These are phyloP conservation scores for Trichocomaceae sp. DNA, from an alignment of 2,329 filamentous ascomycete genomes.

Conservation along the genomic window DNA sequence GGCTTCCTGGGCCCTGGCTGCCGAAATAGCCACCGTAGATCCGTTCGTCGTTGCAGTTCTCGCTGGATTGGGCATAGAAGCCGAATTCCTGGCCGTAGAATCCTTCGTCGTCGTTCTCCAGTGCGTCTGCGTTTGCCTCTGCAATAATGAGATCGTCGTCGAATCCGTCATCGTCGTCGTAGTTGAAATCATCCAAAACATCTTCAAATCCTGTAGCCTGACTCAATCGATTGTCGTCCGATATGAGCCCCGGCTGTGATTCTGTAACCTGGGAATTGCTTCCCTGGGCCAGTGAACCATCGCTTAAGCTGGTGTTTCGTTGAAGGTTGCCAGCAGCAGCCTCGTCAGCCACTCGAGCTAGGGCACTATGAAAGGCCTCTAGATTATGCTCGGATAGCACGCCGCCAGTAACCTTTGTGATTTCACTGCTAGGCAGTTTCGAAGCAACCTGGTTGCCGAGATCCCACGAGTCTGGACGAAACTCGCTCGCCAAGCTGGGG, in stretches of 20 bases:
- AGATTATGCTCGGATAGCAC: conserved; percentile 51
- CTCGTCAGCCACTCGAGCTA: conserved; percentile 72
- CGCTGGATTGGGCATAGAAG: conserved; percentile 65
- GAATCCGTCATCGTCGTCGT: conserved; percentile 59
- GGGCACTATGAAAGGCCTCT: conserved; percentile 72
- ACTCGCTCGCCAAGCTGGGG: conserved; percentile 32
- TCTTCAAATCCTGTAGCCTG: conserved; percentile 35
- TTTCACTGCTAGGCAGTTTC: conserved; percentile 27
- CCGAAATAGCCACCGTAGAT: conserved; percentile 87
- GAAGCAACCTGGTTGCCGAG: conserved; percentile 18
- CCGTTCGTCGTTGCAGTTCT: conserved; percentile 50
- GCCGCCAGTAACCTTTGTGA: conserved; percentile 26
- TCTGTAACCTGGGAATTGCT: conserved; percentile 32
- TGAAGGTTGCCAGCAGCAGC: conserved; percentile 72
- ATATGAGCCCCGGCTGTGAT: conserved; percentile 41
- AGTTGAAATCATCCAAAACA: conserved; percentile 44
- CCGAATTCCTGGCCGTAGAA: conserved; percentile 97
- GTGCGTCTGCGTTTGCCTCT: conserved; percentile 85
- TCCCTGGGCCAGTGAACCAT: conserved; percentile 32
- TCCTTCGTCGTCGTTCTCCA: conserved; percentile 86
- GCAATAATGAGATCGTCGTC: conserved; percentile 90
- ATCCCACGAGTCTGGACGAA: conserved; percentile 16
- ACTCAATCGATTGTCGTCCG: conserved; percentile 46
- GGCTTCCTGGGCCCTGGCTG: conserved; percentile 57
- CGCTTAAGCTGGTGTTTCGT: conserved; percentile 49